phyloP scores from a whole-genome alignment of 352 stramenopile species.

The Phytophthora podocarpi region DNA sequence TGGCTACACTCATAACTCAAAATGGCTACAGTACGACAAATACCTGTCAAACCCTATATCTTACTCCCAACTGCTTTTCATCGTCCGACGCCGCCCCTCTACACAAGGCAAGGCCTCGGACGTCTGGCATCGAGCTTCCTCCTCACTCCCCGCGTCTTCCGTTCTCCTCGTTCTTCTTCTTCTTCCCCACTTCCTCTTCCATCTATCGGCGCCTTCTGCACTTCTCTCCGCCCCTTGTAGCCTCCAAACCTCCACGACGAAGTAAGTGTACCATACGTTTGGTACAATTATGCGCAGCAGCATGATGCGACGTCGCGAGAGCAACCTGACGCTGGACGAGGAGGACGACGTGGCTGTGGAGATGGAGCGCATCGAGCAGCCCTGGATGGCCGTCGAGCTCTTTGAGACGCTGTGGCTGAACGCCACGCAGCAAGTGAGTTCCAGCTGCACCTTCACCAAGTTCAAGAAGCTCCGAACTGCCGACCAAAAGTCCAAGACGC shows the following conservation, averaged over 20 bases:
- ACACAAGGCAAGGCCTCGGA: too few relatives aligned
- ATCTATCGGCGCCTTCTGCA: background rate
- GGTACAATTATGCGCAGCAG: constrained; percentile 32
- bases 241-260: background rate
- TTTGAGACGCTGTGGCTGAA: constrained; percentile 71
- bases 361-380: constrained; percentile 44
- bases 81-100: background rate
- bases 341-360: constrained; percentile 45
- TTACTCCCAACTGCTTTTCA: background rate
- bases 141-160: background rate
- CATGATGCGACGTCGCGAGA: constrained; percentile 60
- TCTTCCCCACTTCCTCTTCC: background rate
- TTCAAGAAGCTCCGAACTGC: too few relatives aligned
- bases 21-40: background rate
- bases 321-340: constrained; percentile 71
- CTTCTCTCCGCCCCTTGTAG: background rate
- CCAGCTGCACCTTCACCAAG: constrained; percentile 66
- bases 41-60: background rate
- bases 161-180: too few relatives aligned
- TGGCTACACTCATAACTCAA: constrained; percentile 3
- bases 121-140: background rate
- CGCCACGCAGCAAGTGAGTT: constrained; percentile 56
- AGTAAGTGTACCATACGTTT: constrained; percentile 14
- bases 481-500: too few relatives aligned
- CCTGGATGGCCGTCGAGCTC: constrained; percentile 70